Evolutionary conservation across 148 eudicot species (phyloP).

Genomic region (Talinum fruticosum): DNA sequence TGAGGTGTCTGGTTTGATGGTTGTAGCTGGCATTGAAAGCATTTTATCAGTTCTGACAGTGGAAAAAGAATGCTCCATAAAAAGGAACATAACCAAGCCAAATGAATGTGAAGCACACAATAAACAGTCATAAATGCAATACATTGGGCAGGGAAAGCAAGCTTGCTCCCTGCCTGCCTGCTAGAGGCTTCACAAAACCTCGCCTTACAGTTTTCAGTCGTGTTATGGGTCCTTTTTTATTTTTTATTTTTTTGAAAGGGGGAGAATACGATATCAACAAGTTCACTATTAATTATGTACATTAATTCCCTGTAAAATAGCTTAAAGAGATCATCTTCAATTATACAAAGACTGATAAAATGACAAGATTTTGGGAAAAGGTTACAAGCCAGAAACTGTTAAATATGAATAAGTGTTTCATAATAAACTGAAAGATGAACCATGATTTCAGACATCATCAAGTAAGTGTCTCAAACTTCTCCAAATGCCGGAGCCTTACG

Average conservation of each 20-base stretch:
- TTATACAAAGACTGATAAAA: not conserved
- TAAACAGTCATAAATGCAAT: not conserved
- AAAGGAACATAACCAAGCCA: not conserved
- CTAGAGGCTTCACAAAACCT: too few species aligned
- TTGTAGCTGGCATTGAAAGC: slow-evolving; percentile 39
- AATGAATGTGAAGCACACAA: not conserved
- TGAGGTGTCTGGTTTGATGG: slow-evolving; percentile 32
- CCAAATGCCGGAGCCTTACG: not conserved
- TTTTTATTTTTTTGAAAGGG: not conserved
- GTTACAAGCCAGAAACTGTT: not conserved
- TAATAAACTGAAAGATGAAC: not conserved
- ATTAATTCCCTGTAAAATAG: not conserved
- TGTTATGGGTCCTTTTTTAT: too few species aligned
- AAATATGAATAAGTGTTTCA: not conserved
- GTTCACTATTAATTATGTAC: not conserved
- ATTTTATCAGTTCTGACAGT: not conserved
- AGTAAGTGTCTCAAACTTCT: not conserved
- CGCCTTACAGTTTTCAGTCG: too few species aligned
- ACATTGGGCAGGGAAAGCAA: not conserved
- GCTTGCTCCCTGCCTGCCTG: not conserved
- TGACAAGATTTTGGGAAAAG: not conserved
- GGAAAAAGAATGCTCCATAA: not conserved
- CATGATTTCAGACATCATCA: not conserved
- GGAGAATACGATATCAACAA: not conserved
- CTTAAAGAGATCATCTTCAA: not conserved